Percentiles rank a stretch among this genome's conserved stretches.
Conservation (phyloP, 129 eudicot genomes). For the Arctium lappa region DNA sequence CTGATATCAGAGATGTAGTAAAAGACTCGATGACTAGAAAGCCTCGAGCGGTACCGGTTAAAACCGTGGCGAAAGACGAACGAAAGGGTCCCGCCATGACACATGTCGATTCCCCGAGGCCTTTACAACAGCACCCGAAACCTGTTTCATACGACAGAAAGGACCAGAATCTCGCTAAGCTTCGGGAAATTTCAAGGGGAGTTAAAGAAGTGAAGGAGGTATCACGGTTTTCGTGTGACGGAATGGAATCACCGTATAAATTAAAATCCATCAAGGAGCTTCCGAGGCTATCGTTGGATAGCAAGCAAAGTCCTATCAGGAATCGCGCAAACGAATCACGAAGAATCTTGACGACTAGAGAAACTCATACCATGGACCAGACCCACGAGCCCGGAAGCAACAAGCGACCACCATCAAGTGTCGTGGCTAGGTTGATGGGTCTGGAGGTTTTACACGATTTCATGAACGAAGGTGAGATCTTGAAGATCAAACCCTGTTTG, state of each 20-base stretch:
- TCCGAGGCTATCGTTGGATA: slow-evolving; percentile 86
- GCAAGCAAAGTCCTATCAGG: slow-evolving; percentile 54
- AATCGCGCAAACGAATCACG: slow-evolving; percentile 27
- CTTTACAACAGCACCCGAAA: slow-evolving; percentile 32
- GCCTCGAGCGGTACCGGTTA: slow-evolving; percentile 51
- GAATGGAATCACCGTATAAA: slow-evolving; percentile 48
- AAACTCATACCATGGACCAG: neutral
- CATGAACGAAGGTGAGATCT: neutral
- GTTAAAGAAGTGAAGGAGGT: slow-evolving; percentile 37
- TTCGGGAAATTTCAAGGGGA: slow-evolving; percentile 35
- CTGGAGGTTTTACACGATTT: slow-evolving; percentile 51
- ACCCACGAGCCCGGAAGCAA: slow-evolving; percentile 62
- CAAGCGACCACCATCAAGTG: slow-evolving; percentile 52
- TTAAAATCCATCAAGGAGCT: slow-evolving; percentile 47
- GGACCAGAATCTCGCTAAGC: slow-evolving; percentile 36
- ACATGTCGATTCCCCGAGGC: slow-evolving; percentile 89
- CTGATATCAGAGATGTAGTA: slow-evolving; percentile 58
- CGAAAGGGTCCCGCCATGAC: slow-evolving; percentile 42
- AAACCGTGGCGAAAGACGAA: slow-evolving; percentile 49
- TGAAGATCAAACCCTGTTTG: slow-evolving; percentile 5
- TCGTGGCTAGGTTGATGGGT: slow-evolving; percentile 91
- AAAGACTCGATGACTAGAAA: slow-evolving; percentile 72
- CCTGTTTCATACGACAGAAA: slow-evolving; percentile 45
- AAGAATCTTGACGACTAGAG: slow-evolving; percentile 7
- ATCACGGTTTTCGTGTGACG: slow-evolving; percentile 81